Base-by-base conservation (phyloP, 2,329 filamentous ascomycete genomes). In the Pleoardoris graminearum region DNA sequence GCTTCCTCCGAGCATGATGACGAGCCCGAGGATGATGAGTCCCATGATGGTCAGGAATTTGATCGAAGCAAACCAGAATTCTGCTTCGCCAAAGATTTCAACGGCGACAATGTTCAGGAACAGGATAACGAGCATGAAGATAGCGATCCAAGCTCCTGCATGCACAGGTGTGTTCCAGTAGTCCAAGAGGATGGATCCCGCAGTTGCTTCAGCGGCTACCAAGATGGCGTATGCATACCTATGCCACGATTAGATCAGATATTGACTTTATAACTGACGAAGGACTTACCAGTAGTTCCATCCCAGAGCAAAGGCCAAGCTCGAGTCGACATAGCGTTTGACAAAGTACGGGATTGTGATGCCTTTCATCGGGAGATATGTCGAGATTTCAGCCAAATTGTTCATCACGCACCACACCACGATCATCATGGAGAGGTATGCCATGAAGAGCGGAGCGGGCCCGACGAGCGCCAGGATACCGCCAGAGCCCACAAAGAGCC, bases 41-140 rank as follows among this genome's bases (percentile, higher is more conserved):
- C 67, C 70, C 53, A 73, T 70, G 39, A 71, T 71, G 4, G 68
- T 71, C 7, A 73, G 55, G 41, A 73, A 77, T 58, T 82, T 82
- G 60, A 82, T 74, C 12, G 75, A 76, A 12, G 80, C 79, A 51
- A 82, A 81, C 55, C 76, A 70, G 56, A 82, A 81, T 39, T 82
- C 80, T 3, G 79, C 75, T 63, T 82, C 79, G 39, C 79, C 70
- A 7, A 70, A 72, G 11, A 72, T 48, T 11, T 62, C 65, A 14
- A 73, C 70, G 3, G 68, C 70, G 0, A 72, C 63, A 14, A 71
- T 70, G 48, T 73, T 73, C 29, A 73, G 55, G 39, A 70, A 63
- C 4, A 72, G 53, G 12, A 72, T 65, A 10, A 72, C 61, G 10
- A 72, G 23, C 17, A 73, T 61, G 53, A 71, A 70, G 14, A 73